Evolutionary conservation across 2,329 filamentous ascomycete genomes (phyloP), one percentile per base, ranked within the genome.

Genomic region (Stagonosporopsis vannaccii): DNA sequence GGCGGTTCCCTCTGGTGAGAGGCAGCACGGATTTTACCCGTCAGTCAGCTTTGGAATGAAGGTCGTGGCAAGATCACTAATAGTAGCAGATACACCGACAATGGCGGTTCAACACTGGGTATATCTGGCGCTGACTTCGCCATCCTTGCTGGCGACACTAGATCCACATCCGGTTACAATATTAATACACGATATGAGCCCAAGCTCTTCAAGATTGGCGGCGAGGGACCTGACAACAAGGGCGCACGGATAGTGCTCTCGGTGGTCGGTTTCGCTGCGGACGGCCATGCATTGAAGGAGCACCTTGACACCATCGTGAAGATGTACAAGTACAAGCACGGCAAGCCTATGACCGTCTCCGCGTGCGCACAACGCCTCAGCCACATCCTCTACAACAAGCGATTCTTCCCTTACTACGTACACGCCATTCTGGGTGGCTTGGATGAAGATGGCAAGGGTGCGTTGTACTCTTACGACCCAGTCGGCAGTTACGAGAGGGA

Each of bases 361-460:
- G 95, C 95, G 44, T 98, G 94, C 79, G 96, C 95, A 52, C 94
- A 98, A 80, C 88, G 94, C 53, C 85, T 99, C 59, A 94, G 91
- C 36, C 97, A 96, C 42, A 96, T 99, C 65, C 87, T 99, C 54
- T 99, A 99, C 83, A 85, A 88, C 78, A 98, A 98, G 83, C 91
- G 95, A 44, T 99, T 99, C 84, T 99, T 99, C 83, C 95, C 95
- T 20, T 99, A 97, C 86, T 99, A 99, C 79, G 91, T 96, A 56
- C 88, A 94, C 71, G 94, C 94, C 28, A 98, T 99, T 76, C 83
- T 99, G 42, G 95, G 90, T 42, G 95, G 95, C 19, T 80, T 99
- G 60, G 96, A 99, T 70, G 95, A 98, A 80, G 88, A 98, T 61
- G 95, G 95, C 68, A 90, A 88, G 77, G 96, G 95, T 56, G 94